Base-by-base conservation (phyloP, 148 eudicot genomes). In the Vaccinium corymbosum region DNA sequence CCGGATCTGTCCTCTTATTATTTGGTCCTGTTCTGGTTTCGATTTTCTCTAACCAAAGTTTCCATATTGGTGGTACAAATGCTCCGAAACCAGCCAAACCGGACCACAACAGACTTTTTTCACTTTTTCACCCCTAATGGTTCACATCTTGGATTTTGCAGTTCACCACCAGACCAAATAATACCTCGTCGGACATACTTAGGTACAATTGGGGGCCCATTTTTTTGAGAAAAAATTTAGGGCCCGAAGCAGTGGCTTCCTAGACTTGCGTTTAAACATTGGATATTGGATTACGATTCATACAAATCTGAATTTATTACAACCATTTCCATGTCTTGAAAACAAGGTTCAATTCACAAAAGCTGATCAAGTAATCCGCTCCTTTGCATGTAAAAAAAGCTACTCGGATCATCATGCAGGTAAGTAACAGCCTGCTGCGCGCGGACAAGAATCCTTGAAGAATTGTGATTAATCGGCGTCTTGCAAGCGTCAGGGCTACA, bases 381-480 rank as follows among this genome's bases (percentile, higher is more conserved):
- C 86, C 86, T 4, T 59, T 70, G 78, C 91, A 89, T 0, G 86
- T 85, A 72, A 83, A 85, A 83, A 83, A 68, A 78, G 53, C 89
- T 89, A 0, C 87, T 82, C 4, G 76, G 68, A 83, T 89, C 89
- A 76, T 89, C 91, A 50, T 71, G 85, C 3, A 89, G 59, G 22
- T 87, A 89, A 78, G 86, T 89, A 78, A 83, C 83, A 46, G 38
- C 38, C 38, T 35, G 89, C 78, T 0, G 68, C 46, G 89, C 0
- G 68, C 46, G 89, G 89, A 46, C 90, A 89, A 27, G 85, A 70
- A 46, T 14, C 82, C 85, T 87, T 87, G 85, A 89, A 89, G 10
- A 85, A 7, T 75, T 20, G 15, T 0, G 89, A 87, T 42, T 87
- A 89, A 3, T 61, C 1, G 86, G 62, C 1, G 91, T 83, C 84